Conservation (phyloP, 2,329 filamentous ascomycete genomes). For the Akanthomyces muscarius region DNA sequence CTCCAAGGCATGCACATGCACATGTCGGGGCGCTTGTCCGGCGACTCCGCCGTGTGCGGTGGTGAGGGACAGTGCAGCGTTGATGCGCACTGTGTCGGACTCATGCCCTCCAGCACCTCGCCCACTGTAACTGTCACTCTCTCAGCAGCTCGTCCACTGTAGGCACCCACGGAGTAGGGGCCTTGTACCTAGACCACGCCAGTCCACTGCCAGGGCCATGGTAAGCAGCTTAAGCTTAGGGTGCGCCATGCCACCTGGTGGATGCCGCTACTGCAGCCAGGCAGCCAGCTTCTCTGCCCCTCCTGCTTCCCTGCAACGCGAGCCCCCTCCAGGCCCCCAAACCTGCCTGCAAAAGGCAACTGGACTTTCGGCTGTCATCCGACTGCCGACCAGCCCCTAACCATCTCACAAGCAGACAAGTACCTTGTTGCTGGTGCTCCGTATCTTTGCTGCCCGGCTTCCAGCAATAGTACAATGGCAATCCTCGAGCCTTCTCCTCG, state of each 20-base stretch:
- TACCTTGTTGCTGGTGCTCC: background rate
- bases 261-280: background rate
- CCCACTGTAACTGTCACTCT: too few relatives aligned
- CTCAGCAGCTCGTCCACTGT: background rate
- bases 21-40: constrained; percentile 29
- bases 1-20: constrained; percentile 25
- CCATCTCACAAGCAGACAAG: background rate
- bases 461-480: background rate
- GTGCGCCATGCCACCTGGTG: background rate
- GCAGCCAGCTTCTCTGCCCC: background rate
- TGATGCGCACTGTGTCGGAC: background rate
- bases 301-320: background rate
- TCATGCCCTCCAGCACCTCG: too few relatives aligned
- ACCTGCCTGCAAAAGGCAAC: constrained; percentile 3
- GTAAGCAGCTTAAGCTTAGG: background rate
- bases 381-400: constrained; percentile 5
- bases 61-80: background rate
- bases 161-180: too few relatives aligned
- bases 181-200: too few relatives aligned
- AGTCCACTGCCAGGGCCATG: background rate
- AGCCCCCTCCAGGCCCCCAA: constrained; percentile 4
- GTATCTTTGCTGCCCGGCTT: background rate
- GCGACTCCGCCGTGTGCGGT: background rate
- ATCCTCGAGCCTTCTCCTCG: too few relatives aligned
- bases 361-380: constrained; percentile 13